A percentile compares a stretch with the other conserved stretches of the same genome.
Evolutionary conservation across 2,329 filamentous ascomycete genomes (phyloP).

Genomic region (Trichoderma simmonsii): DNA sequence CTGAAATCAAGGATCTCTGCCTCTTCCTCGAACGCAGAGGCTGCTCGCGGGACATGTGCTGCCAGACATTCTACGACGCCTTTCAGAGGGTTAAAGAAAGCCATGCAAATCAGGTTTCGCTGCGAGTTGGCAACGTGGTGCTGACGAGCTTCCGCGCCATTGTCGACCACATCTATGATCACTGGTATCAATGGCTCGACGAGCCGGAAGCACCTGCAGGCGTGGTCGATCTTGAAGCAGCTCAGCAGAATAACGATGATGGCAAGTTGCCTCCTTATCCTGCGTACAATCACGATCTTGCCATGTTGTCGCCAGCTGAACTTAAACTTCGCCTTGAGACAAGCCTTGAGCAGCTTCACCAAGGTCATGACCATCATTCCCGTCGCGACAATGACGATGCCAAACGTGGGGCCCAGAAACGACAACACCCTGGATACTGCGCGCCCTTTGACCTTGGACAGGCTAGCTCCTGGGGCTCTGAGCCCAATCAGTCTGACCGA

Average conservation of each 20-base stretch:
- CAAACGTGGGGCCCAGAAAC: not conserved
- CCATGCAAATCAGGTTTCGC: not conserved
- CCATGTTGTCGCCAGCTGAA: not conserved
- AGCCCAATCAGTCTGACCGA: not conserved
- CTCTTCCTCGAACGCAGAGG: not conserved
- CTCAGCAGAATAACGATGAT: not conserved
- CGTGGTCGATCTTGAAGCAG: not conserved
- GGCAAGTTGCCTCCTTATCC: not conserved
- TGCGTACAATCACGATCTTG: not conserved
- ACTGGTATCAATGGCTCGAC: not conserved
- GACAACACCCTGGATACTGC: not conserved
- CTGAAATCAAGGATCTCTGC: not conserved
- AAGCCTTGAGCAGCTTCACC: not conserved
- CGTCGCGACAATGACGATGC: not conserved
- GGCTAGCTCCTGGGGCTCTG: not conserved
- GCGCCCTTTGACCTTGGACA: not conserved
- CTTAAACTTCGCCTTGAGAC: not conserved
- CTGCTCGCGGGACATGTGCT: slow-evolving; percentile 11
- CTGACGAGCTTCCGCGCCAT: not conserved
- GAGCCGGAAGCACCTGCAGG: not conserved
- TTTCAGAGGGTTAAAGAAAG: not conserved
- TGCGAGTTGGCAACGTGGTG: not conserved
- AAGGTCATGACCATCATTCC: not conserved
- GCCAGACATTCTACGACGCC: not conserved
- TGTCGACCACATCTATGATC: not conserved